Base-by-base conservation (phyloP, 108 stramenopile genomes). In the Nannochloropsis granulata region DNA sequence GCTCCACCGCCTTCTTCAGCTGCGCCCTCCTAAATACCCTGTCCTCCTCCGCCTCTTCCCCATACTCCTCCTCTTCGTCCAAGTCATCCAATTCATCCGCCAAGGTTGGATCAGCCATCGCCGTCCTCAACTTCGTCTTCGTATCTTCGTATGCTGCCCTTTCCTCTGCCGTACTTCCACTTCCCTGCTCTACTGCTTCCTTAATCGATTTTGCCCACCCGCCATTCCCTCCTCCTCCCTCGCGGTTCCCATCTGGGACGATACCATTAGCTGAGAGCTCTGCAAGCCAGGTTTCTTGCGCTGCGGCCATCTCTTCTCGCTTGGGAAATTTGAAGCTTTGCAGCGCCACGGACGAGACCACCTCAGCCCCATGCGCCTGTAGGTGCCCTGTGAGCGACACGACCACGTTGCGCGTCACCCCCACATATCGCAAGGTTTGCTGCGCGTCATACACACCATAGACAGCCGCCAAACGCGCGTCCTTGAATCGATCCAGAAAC, bases 101-200 rank as follows among this genome's bases (percentile, higher is more conserved):
- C n/a, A 87, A 83, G 14, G 24, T n/a, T 8, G 86, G 46, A 80
- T 87, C 86, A 25, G 86, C 86, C 79, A 87, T 87, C 14, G 86
- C 86, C 43, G 78, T 87, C 44, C 86, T 83, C 86, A 87, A 81
- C 79, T 87, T 87, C 42, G 83, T 45, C 83, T 87, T 87, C 78
- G 24, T 87, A 42, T 87, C 86, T 46, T 83, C 86, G 83, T 87
- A 83, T 12, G 83, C 79, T 23, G 79, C 86, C 46, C 56, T 25
- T 43, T 86, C 82, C 56, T 81, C 82, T 12, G 83, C 25, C 5
- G 80, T 45, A 83, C 83, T 83, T 24, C 83, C 79, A 14, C 44
- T 43, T 82, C 83, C 79, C 12, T 16, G 23, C 26, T 43, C 26
- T 23, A 81, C 43, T 11, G 23, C 26, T 21, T 81, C 26, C 23